These are phyloP conservation scores for Paraleonurus japonicus DNA, from an alignment of 257 asterid genomes.

Conservation along the genomic window DNA sequence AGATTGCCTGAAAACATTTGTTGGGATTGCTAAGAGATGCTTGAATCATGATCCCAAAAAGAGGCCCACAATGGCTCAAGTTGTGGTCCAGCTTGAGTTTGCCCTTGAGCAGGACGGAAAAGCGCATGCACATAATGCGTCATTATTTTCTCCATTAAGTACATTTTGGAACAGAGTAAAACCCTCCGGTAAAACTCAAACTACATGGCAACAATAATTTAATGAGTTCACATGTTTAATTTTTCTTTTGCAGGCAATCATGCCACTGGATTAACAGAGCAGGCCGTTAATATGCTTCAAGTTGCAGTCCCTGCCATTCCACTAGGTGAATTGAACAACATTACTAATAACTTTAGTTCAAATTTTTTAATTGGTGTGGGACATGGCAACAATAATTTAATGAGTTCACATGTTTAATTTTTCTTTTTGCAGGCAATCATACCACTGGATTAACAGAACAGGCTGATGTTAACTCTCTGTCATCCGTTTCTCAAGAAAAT, in stretches of 20 bases:
- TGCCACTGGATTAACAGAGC: background rate
- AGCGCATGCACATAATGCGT: background rate
- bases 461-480: background rate
- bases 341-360: constrained; percentile 25
- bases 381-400: background rate
- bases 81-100: background rate
- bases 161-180: background rate
- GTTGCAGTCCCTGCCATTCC: constrained; percentile 21
- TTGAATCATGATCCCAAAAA: constrained; percentile 4
- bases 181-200: constrained; percentile 13
- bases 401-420: too few relatives aligned
- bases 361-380: constrained; percentile 18
- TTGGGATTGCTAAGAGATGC: background rate
- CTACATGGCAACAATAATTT: background rate
- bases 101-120: constrained; percentile 2
- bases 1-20: background rate
- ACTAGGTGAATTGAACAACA: constrained; percentile 15
- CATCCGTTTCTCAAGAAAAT: background rate
- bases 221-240: too few relatives aligned
- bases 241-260: constrained; percentile 25
- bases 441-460: constrained; percentile 1
- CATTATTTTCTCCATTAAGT: background rate
- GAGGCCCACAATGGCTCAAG: constrained; percentile 14
- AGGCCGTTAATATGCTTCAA: background rate
- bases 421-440: constrained; percentile 25